Evolutionary conservation across 2,329 filamentous ascomycete species (phyloP).

Genomic region (Zalaria sp.): DNA sequence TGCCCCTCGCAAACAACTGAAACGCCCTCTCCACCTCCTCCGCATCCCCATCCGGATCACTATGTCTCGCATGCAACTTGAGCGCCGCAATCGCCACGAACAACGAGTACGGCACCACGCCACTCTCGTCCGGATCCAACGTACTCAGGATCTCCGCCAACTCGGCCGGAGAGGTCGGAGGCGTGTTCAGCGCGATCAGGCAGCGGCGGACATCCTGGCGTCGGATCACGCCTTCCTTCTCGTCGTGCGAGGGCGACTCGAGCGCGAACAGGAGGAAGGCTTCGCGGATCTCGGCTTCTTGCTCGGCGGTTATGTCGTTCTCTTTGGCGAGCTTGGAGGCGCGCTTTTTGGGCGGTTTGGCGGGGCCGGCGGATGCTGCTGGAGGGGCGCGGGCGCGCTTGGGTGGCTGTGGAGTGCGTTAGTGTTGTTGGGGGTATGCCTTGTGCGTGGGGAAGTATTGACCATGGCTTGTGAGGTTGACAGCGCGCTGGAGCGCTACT

Average conservation of each 20-base stretch:
- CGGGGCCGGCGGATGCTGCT: conserved; percentile 7
- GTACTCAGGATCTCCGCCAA: conserved; percentile 63
- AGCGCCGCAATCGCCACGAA: conserved; percentile 84
- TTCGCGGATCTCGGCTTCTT: conserved; percentile 84
- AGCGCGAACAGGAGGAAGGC: conserved; percentile 66
- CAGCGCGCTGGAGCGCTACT: too few species aligned
- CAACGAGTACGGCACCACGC: conserved; percentile 62
- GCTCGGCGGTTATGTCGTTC: conserved; percentile 67
- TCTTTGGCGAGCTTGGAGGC: conserved; percentile 86
- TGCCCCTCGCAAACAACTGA: conserved; percentile 55
- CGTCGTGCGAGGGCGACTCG: conserved; percentile 35
- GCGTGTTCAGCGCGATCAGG: conserved; percentile 58
- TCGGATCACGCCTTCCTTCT: conserved; percentile 40
- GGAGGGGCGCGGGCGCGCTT: conserved; percentile 5
- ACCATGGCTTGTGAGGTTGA: too few species aligned
- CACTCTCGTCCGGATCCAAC: conserved; percentile 70
- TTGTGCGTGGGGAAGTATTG: too few species aligned
- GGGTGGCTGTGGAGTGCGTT: neutral
- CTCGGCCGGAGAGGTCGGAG: conserved; percentile 50
- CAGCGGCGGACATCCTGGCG: conserved; percentile 32
- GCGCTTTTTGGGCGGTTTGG: conserved; percentile 33
- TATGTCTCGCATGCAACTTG: conserved; percentile 48
- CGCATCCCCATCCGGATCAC: conserved; percentile 33
- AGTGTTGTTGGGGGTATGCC: too few species aligned
- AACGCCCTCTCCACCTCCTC: conserved; percentile 74